These are phyloP conservation scores for Kernera saxatilis DNA, from an alignment of 345 rosid genomes.

Conservation along the genomic window DNA sequence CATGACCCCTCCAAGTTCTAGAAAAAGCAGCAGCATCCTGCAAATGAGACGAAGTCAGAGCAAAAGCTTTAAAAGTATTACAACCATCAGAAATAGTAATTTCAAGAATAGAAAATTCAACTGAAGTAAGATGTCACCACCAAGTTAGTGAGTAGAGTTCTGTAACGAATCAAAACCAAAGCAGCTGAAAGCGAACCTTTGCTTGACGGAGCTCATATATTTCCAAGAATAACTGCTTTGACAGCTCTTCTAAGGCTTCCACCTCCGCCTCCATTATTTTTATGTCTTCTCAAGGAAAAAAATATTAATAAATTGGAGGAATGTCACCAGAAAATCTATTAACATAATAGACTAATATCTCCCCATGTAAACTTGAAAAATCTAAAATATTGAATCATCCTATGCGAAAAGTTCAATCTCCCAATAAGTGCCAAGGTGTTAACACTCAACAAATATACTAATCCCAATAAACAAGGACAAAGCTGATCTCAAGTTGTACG, in stretches of 20 bases:
- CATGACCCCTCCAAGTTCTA: slow-evolving; percentile 93
- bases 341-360: not conserved
- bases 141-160: not conserved
- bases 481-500: not conserved
- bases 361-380: not conserved
- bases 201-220: slow-evolving; percentile 93
- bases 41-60: slow-evolving; percentile 5
- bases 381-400: not conserved
- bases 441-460: not conserved
- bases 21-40: slow-evolving; percentile 95
- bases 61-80: not conserved
- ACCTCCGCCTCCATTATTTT: slow-evolving; percentile 84
- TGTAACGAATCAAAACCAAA: not conserved
- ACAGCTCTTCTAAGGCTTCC: slow-evolving; percentile 80
- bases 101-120: not conserved
- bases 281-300: slow-evolving; percentile 43
- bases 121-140: not conserved
- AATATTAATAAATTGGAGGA: not conserved
- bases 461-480: not conserved
- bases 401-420: not conserved
- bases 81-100: not conserved
- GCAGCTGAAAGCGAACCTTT: slow-evolving; percentile 47
- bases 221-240: slow-evolving; percentile 91
- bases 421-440: not conserved
- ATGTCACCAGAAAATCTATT: not conserved